Evolutionary conservation across 2,329 filamentous ascomycete genomes (phyloP), one percentile per base, ranked within the genome.

Genomic region (Verticillium nubilum): DNA sequence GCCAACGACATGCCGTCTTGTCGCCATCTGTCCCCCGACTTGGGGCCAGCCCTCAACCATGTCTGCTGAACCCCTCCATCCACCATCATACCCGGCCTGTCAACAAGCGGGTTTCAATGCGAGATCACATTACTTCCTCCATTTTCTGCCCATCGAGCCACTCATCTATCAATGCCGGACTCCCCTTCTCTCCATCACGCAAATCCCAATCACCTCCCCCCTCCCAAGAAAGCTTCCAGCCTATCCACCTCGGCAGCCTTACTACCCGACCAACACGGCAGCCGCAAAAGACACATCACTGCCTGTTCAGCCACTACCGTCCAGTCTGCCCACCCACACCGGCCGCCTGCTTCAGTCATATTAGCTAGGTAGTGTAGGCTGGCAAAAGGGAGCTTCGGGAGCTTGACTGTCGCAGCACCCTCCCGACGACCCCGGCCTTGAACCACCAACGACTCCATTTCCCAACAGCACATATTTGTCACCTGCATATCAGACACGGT

Each of bases 11-110:
- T 56, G 33, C 54, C 42, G 23, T 31, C 4, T 50, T 19, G 12
- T 50, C 42, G 42, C 42, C 42, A 9, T 50, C 17, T 15, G 19
- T 50, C 17, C n/a, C 42, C 19, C 42, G 42, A 19, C 26, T n/a
- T 61, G 61, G 56, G 61, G 35, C 59, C 37, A 54, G 60, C 56
- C 52, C 28, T 35, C 55, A 50, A 29, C 28, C 29, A 56, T 31
- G 52, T 56, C 61, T 53, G 15, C 57, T 57, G 54, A 37, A 50
- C 59, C 54, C 58, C 55, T 47, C 54, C 19, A 29, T 52, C n/a
- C n/a, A n/a, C n/a, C n/a, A n/a, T 42, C 9, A 23, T 31, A 27
- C 57, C 19, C 33, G 35, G 28, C 25, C n/a, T 29, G 28, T 53
- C 26, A 28, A 37, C 29, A 54, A 13, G 33, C 13, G 13, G 7